Evolutionary conservation across 2,329 filamentous ascomycete species (phyloP), one percentile per base, ranked within the genome.

Genomic region (Stagonosporopsis rhizophila): DNA sequence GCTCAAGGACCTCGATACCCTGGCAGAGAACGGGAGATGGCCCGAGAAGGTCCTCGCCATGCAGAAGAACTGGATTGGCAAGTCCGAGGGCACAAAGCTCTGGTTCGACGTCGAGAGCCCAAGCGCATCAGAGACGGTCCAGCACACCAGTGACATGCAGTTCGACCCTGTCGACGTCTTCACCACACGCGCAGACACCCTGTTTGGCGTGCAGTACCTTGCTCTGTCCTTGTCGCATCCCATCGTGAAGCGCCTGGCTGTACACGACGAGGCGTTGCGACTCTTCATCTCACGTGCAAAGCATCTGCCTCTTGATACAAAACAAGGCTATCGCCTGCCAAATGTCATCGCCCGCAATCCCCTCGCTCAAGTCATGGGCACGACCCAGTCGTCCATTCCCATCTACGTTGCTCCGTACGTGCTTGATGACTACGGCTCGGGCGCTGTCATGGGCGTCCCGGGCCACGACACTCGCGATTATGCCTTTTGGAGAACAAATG

Each of bases 371-470:
- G 83, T 86, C 44, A 78, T 84, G 35, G 79, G 82, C 6, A 72
- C 77, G 1, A 30, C 41, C 1, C 55, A 81, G n/a, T 78, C 79
- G 1, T 82, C 85, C 69, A 66, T 96, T 5, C 91, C 92, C 1
- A 82, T 96, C 5, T 96, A 89, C 68, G 89, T 91, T 20, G 91
- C 92, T 9, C 88, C 91, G 0, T 96, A 96, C 70, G 92, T 96
- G 11, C 80, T 96, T 5, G 89, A 89, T 23, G 90, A 92, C 69
- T 95, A 96, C 65, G 91, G 92, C 15, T 89, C 92, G 63, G 92
- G 92, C 1, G 92, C 92, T 9, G 89, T 96, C 2, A 96, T 96
- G 92, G 92, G 92, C 39, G 92, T 96, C 7, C 92, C 92, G 0
- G 92, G 88, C 2, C 92, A 96, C 69, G 92, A 96, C 74, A 71